Evolutionary conservation across 2,329 filamentous ascomycete species (phyloP).

Genomic region (Sporothrix protearum): DNA sequence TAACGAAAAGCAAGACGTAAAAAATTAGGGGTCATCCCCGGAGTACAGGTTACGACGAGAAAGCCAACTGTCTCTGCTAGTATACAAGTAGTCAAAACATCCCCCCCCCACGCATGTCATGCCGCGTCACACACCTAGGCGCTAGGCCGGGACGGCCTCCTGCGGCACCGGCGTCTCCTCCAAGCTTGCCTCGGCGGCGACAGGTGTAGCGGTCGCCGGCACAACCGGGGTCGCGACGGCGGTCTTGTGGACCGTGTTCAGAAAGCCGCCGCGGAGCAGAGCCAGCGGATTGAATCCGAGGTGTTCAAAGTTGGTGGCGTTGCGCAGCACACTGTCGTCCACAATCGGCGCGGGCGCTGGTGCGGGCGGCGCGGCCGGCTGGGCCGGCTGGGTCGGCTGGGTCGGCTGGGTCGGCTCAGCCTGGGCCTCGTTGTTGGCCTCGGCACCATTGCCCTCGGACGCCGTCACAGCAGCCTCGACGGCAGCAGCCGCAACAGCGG

Average conservation of each 20-base stretch:
- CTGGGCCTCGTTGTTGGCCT: constrained; percentile 28
- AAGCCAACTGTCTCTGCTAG: background rate
- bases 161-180: background rate
- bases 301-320: constrained; percentile 40
- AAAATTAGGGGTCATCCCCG: background rate
- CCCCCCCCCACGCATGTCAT: background rate
- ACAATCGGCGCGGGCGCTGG: constrained; percentile 15
- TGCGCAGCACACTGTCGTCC: constrained; percentile 16
- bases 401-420: constrained; percentile 15
- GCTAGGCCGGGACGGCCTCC: background rate
- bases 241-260: constrained; percentile 30
- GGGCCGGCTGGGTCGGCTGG: constrained; percentile 17
- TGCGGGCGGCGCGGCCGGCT: constrained; percentile 9
- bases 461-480: background rate
- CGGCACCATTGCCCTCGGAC: constrained; percentile 32
- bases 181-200: background rate
- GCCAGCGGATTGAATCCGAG: constrained; percentile 42
- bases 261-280: constrained; percentile 41
- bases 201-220: background rate
- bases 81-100: background rate
- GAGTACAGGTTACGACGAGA: background rate
- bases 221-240: background rate
- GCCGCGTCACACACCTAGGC: background rate
- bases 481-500: constrained; percentile 36
- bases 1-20: background rate